phyloP scores from a whole-genome alignment of 441 rosid genomes.

The Melastoma candidum region DNA sequence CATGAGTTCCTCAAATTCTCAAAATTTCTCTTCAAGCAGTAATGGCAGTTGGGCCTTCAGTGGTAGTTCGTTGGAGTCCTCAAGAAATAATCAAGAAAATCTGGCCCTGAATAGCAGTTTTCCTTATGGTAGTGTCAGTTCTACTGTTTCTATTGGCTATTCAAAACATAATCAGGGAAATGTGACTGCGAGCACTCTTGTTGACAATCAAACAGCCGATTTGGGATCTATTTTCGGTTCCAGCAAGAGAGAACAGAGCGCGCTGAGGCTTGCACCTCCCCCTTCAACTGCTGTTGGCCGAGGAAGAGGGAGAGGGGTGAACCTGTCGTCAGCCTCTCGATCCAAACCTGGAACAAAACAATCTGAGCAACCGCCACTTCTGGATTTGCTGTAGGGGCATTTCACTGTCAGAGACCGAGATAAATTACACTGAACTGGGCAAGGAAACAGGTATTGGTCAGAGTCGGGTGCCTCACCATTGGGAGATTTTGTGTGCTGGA shows the following conservation, averaged over 20 bases:
- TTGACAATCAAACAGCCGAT: conserved; percentile 43
- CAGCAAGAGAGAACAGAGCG: conserved; percentile 43
- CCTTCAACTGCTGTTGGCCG: conserved; percentile 55
- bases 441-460: too few relatives aligned
- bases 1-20: conserved; percentile 22
- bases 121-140: conserved; percentile 13
- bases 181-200: conserved; percentile 25
- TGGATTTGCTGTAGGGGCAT: conserved; percentile 52
- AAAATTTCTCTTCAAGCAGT: conserved; percentile 22
- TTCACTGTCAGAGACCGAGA: neutral
- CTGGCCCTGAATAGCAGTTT: conserved; percentile 25
- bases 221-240: conserved; percentile 68
- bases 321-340: conserved; percentile 28
- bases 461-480: too few relatives aligned
- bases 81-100: conserved; percentile 24
- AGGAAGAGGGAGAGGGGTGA: conserved; percentile 75
- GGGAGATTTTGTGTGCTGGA: too few relatives aligned
- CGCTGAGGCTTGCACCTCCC: conserved; percentile 75
- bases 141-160: conserved; percentile 42
- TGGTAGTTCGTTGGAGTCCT: conserved; percentile 26
- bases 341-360: conserved; percentile 33
- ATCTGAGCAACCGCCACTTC: conserved; percentile 50
- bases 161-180: conserved; percentile 46
- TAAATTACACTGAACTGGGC: neutral
- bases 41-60: conserved; percentile 45